phyloP scores from a whole-genome alignment of 1,284 basidiomycete species.

The Apiotrichum mycotoxinovorans region DNA sequence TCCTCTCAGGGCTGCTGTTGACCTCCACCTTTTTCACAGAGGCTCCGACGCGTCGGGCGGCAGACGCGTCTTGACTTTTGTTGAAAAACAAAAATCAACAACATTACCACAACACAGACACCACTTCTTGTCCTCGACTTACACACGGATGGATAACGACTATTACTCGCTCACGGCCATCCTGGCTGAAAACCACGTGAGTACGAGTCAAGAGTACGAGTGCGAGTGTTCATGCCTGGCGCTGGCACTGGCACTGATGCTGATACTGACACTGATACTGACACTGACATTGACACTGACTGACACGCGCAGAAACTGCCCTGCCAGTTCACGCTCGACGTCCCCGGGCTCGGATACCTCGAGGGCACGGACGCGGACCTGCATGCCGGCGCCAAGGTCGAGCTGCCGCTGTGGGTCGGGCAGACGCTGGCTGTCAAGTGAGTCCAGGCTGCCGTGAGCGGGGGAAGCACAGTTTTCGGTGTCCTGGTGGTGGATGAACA shows the following conservation, averaged over 20 bases:
- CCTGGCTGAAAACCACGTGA: constrained; percentile 80
- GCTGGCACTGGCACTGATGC: no score
- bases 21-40: no score
- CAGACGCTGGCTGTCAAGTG: constrained; percentile 77
- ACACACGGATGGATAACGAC: constrained; percentile 66
- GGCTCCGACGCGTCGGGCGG: no score
- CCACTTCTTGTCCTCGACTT: no score
- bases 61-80: no score
- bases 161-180: constrained; percentile 85
- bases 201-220: constrained; percentile 2
- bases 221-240: no score
- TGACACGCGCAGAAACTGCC: constrained; percentile 78
- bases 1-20: no score
- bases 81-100: neutral
- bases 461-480: no score
- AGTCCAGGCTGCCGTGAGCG: no score
- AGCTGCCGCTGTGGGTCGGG: constrained; percentile 81
- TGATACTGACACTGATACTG: no score
- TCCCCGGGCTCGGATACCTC: constrained; percentile 81
- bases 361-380: constrained; percentile 77
- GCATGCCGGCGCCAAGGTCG: constrained; percentile 65
- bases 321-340: constrained; percentile 79
- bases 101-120: no score
- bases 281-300: neutral
- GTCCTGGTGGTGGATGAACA: no score